phyloP scores from a whole-genome alignment of 192 early-diverging fungal species.

The Coemansia sp. region DNA sequence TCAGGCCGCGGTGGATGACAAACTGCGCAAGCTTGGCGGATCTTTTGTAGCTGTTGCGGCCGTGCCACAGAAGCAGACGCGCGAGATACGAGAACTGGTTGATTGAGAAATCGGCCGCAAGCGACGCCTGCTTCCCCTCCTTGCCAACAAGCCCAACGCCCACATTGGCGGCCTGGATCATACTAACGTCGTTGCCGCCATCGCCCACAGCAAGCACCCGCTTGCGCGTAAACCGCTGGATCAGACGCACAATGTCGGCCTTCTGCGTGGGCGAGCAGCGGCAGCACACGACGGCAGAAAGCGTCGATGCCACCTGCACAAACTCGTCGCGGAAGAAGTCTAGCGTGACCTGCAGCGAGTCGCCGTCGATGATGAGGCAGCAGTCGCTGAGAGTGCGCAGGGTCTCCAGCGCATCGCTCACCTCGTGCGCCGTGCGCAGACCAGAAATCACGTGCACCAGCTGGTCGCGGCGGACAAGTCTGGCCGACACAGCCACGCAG shows the following conservation, averaged over 20 bases:
- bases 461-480: conserved; percentile 86
- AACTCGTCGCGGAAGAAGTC: conserved; percentile 78
- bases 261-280: conserved; percentile 98
- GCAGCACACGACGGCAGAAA: conserved; percentile 92
- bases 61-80: conserved; percentile 90
- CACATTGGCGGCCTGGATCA: conserved; percentile 97
- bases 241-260: conserved; percentile 83
- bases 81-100: conserved; percentile 87
- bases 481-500: conserved; percentile 91
- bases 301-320: conserved; percentile 69
- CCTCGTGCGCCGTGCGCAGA: conserved; percentile 55
- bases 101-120: conserved; percentile 93
- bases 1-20: conserved; percentile 95
- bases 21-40: conserved; percentile 95
- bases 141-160: conserved; percentile 96
- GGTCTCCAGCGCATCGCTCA: conserved; percentile 68
- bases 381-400: conserved; percentile 71
- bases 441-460: conserved; percentile 79
- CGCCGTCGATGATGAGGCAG: conserved; percentile 90
- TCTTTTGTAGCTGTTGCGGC: conserved; percentile 91
- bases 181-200: conserved; percentile 96
- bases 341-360: conserved; percentile 79
- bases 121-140: conserved; percentile 92
- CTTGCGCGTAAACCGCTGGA: conserved; percentile 73
- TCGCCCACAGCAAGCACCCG: conserved; percentile 91